Conservation (phyloP, 2,329 filamentous ascomycete species). For the Botrytis elliptica region DNA sequence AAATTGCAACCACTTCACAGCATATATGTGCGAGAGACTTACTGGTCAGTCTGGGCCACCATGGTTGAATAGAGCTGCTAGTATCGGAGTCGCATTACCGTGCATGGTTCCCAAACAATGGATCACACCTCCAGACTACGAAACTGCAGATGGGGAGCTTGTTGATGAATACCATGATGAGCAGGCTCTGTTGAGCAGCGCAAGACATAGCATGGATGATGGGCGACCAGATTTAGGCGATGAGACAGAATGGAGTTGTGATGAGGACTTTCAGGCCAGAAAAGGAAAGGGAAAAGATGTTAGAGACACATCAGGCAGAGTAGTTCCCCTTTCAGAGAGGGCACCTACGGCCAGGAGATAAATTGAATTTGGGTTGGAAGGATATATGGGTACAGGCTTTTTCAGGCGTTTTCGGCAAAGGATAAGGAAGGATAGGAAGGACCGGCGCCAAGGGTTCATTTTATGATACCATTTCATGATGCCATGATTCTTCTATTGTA, state of each 20-base stretch:
- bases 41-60: conserved; percentile 67
- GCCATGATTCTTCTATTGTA: conserved; percentile 24
- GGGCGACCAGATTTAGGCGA: conserved; percentile 24
- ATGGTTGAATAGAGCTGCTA: conserved; percentile 84
- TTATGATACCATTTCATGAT: conserved; percentile 31
- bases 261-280: conserved; percentile 45
- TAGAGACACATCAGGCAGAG: conserved; percentile 52
- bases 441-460: conserved; percentile 20
- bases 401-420: conserved; percentile 25
- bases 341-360: conserved; percentile 43
- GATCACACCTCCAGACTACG: conserved; percentile 76
- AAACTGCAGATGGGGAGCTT: conserved; percentile 68
- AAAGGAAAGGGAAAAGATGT: conserved; percentile 41
- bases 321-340: conserved; percentile 52
- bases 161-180: conserved; percentile 55
- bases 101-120: conserved; percentile 81
- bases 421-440: conserved; percentile 20
- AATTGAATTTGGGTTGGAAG: conserved; percentile 19
- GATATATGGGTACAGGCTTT: conserved; percentile 6
- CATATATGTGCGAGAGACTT: conserved; percentile 69
- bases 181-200: conserved; percentile 53
- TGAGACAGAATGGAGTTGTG: conserved; percentile 46
- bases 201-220: conserved; percentile 36
- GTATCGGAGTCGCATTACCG: conserved; percentile 75
- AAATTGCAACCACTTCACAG: conserved; percentile 90